phyloP scores from a whole-genome alignment of 2,329 filamentous ascomycete genomes.

The Dichotomopilus funicola region DNA sequence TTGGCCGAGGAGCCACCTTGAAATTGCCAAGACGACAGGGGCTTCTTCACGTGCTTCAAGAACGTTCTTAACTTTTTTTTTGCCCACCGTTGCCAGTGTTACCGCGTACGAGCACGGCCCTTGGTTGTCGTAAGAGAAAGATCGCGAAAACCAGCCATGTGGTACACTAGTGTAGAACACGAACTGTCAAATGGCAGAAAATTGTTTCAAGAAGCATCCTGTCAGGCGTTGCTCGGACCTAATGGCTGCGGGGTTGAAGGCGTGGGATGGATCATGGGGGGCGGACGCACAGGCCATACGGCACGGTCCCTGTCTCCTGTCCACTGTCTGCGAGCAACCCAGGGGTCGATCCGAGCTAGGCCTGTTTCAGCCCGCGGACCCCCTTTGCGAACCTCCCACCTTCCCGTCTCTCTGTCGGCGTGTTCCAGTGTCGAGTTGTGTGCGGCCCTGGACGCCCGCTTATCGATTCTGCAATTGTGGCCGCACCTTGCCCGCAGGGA shows the following conservation, averaged over 20 bases:
- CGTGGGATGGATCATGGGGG: neutral
- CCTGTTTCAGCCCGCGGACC: slow-evolving; percentile 23
- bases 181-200: too few species aligned
- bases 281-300: slow-evolving; percentile 6
- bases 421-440: slow-evolving; percentile 17
- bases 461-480: slow-evolving; percentile 16
- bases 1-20: neutral
- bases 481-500: slow-evolving; percentile 6
- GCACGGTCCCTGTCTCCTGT: neutral
- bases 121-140: too few species aligned
- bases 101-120: too few species aligned
- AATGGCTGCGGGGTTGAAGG: neutral
- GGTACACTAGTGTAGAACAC: too few species aligned
- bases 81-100: neutral
- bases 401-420: slow-evolving; percentile 4
- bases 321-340: slow-evolving; percentile 4
- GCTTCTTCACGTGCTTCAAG: neutral
- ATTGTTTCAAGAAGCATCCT: neutral
- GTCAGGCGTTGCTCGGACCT: neutral
- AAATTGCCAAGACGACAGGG: neutral
- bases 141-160: too few species aligned
- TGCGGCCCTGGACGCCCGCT: neutral
- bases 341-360: slow-evolving; percentile 19
- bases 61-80: neutral
- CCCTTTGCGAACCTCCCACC: slow-evolving; percentile 6